Base-by-base conservation (phyloP, 805 yeast genomes). In the Jamesozyma hellenica region DNA sequence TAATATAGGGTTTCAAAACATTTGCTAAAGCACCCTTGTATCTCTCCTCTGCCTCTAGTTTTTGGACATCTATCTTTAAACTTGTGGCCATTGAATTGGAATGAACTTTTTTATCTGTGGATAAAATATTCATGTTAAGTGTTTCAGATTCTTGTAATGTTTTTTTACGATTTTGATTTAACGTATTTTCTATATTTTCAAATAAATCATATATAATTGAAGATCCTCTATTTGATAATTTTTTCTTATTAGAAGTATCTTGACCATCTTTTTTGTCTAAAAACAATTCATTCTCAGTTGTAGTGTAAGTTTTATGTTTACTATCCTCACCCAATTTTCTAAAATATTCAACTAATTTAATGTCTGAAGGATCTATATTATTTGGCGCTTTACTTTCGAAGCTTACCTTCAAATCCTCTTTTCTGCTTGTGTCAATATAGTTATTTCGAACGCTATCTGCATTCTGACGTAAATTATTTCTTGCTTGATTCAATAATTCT, bases 1-100 rank as follows among this genome's bases (percentile, higher is more conserved):
- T 36, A 2, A 53, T 32, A 33, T 51, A 51, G 1, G 58, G 58
- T 25, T 45, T 31, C 47, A 58, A 39, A 4, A 44, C 50, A 10
- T 38, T 40, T 6, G 47, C 48, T 38, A 57, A 41, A n/a, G 48
- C 52, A 14, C 42, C 48, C 33, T 49, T 48, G 23, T 49, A 46
- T 28, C 47, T 42, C 26, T 53, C 51, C 31, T 51, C 53, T 2
- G 50, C 45, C 32, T 52, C 51, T 21, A 54, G 25, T 17, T 40
- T 35, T n/a, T 35, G 26, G 14, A 32, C 12, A 39, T 39, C 28
- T 44, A 32, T n/a, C 42, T 47, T 19, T 39, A 27, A 15, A 32
- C 19, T 27, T n/a, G 18, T 4, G 15, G 12, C 28, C 12, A 18
- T 18, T 6, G 36, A 12, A 4, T 27, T 15, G 1, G n/a, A n/a